Evolutionary conservation across 371 early-diverging fungal species (phyloP).

Genomic region (Chytridiales sp.): DNA sequence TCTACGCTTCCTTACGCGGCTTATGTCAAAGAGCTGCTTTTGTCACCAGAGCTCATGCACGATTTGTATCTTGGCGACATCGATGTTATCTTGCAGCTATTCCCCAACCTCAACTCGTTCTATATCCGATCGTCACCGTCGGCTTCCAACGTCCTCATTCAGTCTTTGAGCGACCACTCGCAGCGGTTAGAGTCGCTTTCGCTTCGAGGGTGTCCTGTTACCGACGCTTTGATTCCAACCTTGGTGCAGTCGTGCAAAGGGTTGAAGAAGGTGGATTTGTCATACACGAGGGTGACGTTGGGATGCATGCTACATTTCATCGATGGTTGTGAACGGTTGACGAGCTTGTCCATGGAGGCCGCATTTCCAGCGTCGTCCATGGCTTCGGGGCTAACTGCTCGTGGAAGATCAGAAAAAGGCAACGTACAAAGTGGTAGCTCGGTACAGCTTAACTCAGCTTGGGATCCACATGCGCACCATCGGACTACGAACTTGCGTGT

Average conservation of each 20-base stretch:
- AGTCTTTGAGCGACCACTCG: conserved; percentile 29
- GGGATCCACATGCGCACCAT: background rate
- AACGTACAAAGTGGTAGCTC: too few relatives aligned
- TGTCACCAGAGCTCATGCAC: conserved; percentile 6
- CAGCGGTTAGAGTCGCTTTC: conserved; percentile 12
- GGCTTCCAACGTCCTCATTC: conserved; percentile 30
- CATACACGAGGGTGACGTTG: conserved; percentile 21
- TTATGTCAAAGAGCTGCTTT: conserved; percentile 12
- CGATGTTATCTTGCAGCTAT: conserved; percentile 33
- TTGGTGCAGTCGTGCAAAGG: conserved; percentile 8
- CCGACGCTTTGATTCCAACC: conserved; percentile 20
- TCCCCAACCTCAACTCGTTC: conserved; percentile 21
- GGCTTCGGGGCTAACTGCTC: too few relatives aligned
- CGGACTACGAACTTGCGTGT: background rate
- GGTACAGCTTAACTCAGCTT: background rate
- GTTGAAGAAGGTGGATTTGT: conserved; percentile 23
- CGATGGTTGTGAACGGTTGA: conserved; percentile 10
- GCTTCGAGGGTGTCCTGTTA: conserved; percentile 28
- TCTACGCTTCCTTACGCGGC: conserved; percentile 27
- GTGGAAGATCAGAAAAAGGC: too few relatives aligned
- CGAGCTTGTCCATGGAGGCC: conserved; percentile 8
- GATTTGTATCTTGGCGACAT: conserved; percentile 31
- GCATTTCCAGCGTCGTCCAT: too few relatives aligned
- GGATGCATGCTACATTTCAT: conserved; percentile 14
- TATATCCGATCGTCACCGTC: conserved; percentile 1